phyloP scores from a whole-genome alignment of 768 basidiomycete species.

The Collybiopsis confluens region DNA sequence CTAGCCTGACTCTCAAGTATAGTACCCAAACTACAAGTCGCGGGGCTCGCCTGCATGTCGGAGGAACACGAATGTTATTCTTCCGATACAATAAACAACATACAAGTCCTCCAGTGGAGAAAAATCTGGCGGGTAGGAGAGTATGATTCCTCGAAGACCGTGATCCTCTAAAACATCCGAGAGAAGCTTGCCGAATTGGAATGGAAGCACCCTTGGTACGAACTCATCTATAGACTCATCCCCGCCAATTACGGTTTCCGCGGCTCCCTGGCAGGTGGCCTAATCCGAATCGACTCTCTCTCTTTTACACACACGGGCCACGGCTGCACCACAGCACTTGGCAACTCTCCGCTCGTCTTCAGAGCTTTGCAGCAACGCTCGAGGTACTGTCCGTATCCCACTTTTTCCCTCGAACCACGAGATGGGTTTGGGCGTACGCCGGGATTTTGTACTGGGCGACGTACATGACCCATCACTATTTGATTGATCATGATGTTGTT shows the following conservation, averaged over 20 bases:
- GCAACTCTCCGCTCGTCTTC: constrained; percentile 88
- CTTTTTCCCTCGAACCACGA: constrained; percentile 79
- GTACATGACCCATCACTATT: constrained; percentile 98
- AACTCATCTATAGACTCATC: constrained; percentile 92
- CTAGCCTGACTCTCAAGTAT: too few relatives aligned
- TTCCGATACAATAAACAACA: too few relatives aligned
- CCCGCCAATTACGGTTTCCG: constrained; percentile 91
- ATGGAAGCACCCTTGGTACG: constrained; percentile 99
- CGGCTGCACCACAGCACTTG: constrained; percentile 77
- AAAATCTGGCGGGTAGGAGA: too few relatives aligned
- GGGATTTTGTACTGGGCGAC: constrained; percentile 93
- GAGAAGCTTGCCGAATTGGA: too few relatives aligned
- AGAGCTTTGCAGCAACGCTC: constrained; percentile 94
- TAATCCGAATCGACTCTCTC: constrained; percentile 86
- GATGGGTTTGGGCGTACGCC: constrained; percentile 78
- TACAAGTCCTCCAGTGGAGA: too few relatives aligned
- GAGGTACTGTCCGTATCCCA: constrained; percentile 91
- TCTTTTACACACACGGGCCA: constrained; percentile 71
- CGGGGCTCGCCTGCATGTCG: too few relatives aligned
- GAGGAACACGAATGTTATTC: too few relatives aligned
- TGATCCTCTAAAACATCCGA: too few relatives aligned
- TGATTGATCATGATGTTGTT: constrained; percentile 97
- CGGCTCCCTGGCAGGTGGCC: constrained; percentile 91
- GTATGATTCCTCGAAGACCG: too few relatives aligned
- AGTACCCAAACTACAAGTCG: too few relatives aligned